Evolutionary conservation across 2,329 filamentous ascomycete species (phyloP).

Genomic region (Pyrenochaeta sp.): DNA sequence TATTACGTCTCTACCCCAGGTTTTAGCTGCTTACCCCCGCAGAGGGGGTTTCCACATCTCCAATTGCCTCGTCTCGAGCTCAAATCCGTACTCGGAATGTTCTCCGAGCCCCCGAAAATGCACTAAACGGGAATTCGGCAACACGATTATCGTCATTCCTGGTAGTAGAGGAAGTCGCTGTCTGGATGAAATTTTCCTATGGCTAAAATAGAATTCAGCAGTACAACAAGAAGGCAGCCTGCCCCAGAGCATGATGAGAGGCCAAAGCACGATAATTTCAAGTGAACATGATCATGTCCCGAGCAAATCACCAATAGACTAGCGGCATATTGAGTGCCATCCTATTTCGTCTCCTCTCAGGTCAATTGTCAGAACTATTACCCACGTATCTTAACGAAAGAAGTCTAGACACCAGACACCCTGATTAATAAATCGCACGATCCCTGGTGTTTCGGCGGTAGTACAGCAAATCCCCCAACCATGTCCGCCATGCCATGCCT

Average conservation of each 20-base stretch:
- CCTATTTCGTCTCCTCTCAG: not conserved
- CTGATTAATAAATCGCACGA: not conserved
- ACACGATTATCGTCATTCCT: not conserved
- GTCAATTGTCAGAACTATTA: too few species aligned
- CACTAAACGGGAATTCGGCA: not conserved
- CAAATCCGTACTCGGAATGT: conserved; percentile 2
- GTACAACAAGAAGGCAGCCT: not conserved
- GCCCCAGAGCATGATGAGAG: not conserved
- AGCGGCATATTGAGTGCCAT: not conserved
- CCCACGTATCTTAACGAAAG: too few species aligned
- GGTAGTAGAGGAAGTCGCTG: not conserved
- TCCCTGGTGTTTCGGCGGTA: not conserved
- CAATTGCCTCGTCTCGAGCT: conserved; percentile 14
- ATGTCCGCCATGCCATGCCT: too few species aligned
- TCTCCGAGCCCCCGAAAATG: conserved; percentile 8
- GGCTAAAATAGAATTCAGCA: not conserved
- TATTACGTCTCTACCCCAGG: not conserved
- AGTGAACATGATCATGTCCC: not conserved
- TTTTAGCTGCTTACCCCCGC: conserved; percentile 14
- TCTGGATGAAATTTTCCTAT: not conserved
- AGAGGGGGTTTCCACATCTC: conserved; percentile 1
- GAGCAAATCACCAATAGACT: not conserved
- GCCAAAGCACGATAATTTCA: not conserved
- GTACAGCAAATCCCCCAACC: not conserved
- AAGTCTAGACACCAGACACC: not conserved